phyloP scores from a whole-genome alignment of 768 basidiomycete species.

The Tricholoma hemisulphureum region DNA sequence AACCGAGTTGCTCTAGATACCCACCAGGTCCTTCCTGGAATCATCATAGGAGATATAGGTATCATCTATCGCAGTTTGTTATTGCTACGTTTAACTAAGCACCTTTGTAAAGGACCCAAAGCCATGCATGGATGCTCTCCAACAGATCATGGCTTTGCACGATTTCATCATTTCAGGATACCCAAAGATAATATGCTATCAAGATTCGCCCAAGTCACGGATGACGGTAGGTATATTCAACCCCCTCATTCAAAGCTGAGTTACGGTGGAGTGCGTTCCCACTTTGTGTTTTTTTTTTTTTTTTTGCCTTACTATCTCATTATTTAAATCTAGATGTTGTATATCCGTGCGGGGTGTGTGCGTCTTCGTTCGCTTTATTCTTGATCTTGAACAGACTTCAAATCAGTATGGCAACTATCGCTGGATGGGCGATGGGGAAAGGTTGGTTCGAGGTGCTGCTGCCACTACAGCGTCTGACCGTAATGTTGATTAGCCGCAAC shows the following conservation, averaged over 20 bases:
- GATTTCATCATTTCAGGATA: conserved; percentile 63
- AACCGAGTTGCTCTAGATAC: conserved; percentile 41
- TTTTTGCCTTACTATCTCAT: not conserved
- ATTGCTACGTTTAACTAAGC: not conserved
- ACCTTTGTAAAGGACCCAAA: conserved; percentile 51
- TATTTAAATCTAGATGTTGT: conserved; percentile 55
- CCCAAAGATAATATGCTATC: conserved; percentile 73
- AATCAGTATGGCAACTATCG: conserved; percentile 59
- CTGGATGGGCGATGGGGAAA: conserved; percentile 65
- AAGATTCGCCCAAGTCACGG: conserved; percentile 67
- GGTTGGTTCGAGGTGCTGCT: conserved; percentile 34
- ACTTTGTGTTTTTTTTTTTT: not conserved
- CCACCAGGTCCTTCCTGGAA: conserved; percentile 59
- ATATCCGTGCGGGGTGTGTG: conserved; percentile 62
- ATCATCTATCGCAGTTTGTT: conserved; percentile 6
- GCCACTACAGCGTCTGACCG: not conserved
- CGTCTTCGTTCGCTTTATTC: not conserved
- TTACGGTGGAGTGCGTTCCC: conserved; percentile 72
- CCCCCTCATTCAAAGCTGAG: conserved; percentile 74
- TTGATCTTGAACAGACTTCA: not conserved
- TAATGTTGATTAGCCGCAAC: conserved; percentile 42
- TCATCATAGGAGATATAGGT: conserved; percentile 71
- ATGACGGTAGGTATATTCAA: conserved; percentile 59
- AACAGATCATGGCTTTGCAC: conserved; percentile 67
- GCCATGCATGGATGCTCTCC: conserved; percentile 46